Evolutionary conservation across 2,329 filamentous ascomycete species (phyloP).

Genomic region (Penicillium decumbens): DNA sequence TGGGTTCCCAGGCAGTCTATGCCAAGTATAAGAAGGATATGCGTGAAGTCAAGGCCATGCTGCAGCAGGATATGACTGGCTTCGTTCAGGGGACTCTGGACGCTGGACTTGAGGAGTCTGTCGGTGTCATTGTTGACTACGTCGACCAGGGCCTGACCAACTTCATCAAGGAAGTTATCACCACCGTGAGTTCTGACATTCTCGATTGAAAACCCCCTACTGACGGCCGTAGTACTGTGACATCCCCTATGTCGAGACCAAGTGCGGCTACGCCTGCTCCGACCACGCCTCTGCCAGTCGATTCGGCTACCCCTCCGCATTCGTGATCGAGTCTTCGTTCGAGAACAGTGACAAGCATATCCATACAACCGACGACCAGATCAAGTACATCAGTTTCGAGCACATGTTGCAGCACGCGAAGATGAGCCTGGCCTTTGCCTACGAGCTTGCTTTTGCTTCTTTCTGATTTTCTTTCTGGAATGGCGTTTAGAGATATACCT

Average conservation of each 20-base stretch:
- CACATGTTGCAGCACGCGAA: constrained; percentile 90
- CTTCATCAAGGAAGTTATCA: constrained; percentile 87
- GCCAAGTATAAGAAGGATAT: constrained; percentile 67
- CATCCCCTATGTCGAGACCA: constrained; percentile 80
- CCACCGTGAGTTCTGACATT: constrained; percentile 47
- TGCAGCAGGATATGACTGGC: constrained; percentile 97
- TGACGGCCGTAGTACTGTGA: constrained; percentile 64
- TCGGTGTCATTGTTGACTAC: constrained; percentile 89
- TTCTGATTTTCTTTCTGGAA: constrained; percentile 40
- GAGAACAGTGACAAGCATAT: constrained; percentile 64
- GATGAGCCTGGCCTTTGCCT: constrained; percentile 76
- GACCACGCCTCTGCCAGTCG: constrained; percentile 64
- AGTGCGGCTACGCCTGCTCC: constrained; percentile 82
- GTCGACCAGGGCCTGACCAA: constrained; percentile 71
- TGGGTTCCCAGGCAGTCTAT: constrained; percentile 89
- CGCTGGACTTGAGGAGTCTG: constrained; percentile 73
- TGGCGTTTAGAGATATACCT: constrained; percentile 25
- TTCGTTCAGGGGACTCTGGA: constrained; percentile 78
- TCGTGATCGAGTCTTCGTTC: constrained; percentile 60
- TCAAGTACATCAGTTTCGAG: constrained; percentile 70
- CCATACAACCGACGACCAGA: constrained; percentile 66
- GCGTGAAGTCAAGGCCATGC: constrained; percentile 85
- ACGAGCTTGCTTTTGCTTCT: constrained; percentile 75
- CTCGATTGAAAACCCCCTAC: neutral
- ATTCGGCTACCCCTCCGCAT: constrained; percentile 61